These are phyloP conservation scores for Capronia americana DNA, from an alignment of 2,329 filamentous ascomycete species.

Conservation along the genomic window DNA sequence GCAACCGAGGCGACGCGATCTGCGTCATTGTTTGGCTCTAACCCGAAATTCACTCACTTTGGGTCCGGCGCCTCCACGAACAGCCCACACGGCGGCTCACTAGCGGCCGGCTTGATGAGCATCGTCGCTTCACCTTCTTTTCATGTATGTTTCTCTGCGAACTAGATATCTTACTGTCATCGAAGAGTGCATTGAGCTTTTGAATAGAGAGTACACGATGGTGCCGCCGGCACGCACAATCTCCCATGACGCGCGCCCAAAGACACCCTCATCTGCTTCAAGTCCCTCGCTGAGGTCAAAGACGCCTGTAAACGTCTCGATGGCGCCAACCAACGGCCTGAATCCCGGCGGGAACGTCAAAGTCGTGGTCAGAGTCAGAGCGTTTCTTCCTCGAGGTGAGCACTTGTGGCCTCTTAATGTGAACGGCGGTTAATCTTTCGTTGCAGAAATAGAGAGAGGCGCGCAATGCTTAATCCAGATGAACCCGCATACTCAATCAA, in stretches of 20 bases:
- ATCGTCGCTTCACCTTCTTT: constrained; percentile 19
- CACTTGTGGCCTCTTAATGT: constrained; percentile 1
- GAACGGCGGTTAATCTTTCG: constrained; percentile 24
- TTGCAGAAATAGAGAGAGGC: constrained; percentile 79
- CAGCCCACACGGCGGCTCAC: constrained; percentile 6
- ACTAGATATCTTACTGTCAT: constrained; percentile 31
- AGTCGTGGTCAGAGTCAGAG: constrained; percentile 81
- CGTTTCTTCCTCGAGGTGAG: constrained; percentile 77
- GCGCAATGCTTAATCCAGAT: constrained; percentile 89
- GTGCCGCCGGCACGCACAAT: constrained; percentile 37
- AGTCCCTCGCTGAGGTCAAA: constrained; percentile 78
- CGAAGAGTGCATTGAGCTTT: constrained; percentile 33
- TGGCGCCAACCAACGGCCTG: constrained; percentile 52
- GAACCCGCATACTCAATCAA: constrained; percentile 85
- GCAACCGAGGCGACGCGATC: not conserved
- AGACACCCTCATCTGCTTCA: constrained; percentile 69
- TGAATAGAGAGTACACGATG: constrained; percentile 27
- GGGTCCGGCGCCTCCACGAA: not conserved
- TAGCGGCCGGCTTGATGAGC: not conserved
- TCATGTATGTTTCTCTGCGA: constrained; percentile 36
- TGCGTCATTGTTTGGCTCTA: constrained; percentile 38
- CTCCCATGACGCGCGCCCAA: constrained; percentile 28
- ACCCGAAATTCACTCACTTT: constrained; percentile 23
- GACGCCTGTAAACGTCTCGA: constrained; percentile 67
- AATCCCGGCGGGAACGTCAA: constrained; percentile 75